phyloP scores from a whole-genome alignment of 1,139 yeast species.

The Zygosaccharomyces pseudobailii region DNA sequence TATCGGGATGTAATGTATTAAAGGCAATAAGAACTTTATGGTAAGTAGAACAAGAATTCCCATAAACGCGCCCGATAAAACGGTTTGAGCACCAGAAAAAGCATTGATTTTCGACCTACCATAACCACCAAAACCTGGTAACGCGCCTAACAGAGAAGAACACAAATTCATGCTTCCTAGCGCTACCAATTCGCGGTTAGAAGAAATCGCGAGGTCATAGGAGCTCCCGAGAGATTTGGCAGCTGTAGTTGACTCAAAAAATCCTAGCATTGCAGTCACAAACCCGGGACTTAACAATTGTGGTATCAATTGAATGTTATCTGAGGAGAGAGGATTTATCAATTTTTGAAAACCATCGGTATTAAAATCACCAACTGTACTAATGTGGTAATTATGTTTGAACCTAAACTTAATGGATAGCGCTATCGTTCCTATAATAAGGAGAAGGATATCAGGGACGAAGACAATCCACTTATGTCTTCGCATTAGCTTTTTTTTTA shows the following conservation, averaged over 20 bases:
- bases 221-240: constrained; percentile 71
- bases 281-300: constrained; percentile 54
- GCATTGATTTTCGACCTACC: constrained; percentile 90
- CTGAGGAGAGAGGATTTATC: constrained; percentile 45
- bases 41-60: constrained; percentile 67
- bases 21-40: constrained; percentile 55
- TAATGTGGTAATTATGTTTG: constrained; percentile 51
- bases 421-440: constrained; percentile 60
- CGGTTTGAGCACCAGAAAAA: constrained; percentile 79
- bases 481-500: constrained; percentile 40
- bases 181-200: constrained; percentile 75
- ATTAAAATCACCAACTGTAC: constrained; percentile 63
- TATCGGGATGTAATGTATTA: constrained; percentile 69
- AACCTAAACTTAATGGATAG: constrained; percentile 53
- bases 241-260: constrained; percentile 92
- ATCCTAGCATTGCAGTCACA: constrained; percentile 81
- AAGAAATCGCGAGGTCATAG: constrained; percentile 62
- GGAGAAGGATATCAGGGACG: constrained; percentile 79
- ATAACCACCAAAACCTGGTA: constrained; percentile 95
- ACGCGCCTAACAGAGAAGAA: constrained; percentile 63
- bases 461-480: constrained; percentile 36
- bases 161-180: constrained; percentile 71
- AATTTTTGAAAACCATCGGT: constrained; percentile 40
- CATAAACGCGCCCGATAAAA: constrained; percentile 77
- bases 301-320: constrained; percentile 27